Evolutionary conservation across 768 basidiomycete species (phyloP), one percentile per base, ranked within the genome.

Genomic region (Pisolithus orientalis): DNA sequence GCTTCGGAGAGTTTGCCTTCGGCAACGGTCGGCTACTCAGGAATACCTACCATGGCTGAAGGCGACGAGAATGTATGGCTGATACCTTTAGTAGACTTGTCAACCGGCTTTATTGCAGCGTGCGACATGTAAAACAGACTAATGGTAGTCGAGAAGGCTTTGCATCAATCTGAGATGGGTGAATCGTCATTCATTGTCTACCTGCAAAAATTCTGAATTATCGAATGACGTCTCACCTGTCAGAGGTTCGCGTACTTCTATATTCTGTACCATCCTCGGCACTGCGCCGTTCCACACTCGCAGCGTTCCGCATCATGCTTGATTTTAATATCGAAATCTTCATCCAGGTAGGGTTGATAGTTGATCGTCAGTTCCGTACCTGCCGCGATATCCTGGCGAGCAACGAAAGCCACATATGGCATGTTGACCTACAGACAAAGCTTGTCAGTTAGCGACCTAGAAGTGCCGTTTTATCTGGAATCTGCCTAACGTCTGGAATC

Each of bases 331-430:
- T 34, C 40, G 9, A 46, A 16, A 10, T 62, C 55, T 32, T 66
- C 67, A 6, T 58, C 57, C 9, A 64, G 64, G 29, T 65, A 55
- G 1, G 86, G 85, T 53, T 81, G 71, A 56, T 87, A 88, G 62
- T 87, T 82, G 21, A 87, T 74, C 0, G 80, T 80, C 4, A 87
- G 74, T 54, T 87, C 85, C 1, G 72, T 77, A 25, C 69, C 62
- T 0, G 78, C 73, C 0, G 69, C 66, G 49, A 88, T 80, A 54
- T 77, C 60, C 38, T 64, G 52, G 1, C 63, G 67, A 0, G 84
- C 78, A 0, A 76, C 80, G 49, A 84, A 84, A 2, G 77, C 80
- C 34, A 86, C 72, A 56, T 83, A 85, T 0, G 83, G 83, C 62
- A 75, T 76, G 16, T 83, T 79, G 57, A 73, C 70, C 83, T 85